phyloP scores from a whole-genome alignment of 139 green algal species.

The Chlamydomonas eustigma region DNA sequence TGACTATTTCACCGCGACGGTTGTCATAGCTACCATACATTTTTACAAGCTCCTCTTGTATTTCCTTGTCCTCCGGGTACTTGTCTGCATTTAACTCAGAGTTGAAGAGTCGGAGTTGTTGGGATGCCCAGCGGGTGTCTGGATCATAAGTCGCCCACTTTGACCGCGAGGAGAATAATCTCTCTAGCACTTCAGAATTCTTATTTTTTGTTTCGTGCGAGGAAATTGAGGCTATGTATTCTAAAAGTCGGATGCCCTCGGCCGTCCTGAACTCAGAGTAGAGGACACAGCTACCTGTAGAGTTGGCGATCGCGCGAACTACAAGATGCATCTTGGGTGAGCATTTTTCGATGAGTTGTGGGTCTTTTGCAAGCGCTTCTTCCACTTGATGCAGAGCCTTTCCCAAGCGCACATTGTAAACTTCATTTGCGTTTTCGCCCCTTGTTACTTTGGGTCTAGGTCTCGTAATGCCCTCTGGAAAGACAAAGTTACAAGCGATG shows the following conservation, averaged over 20 bases:
- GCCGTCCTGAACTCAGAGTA: conserved; percentile 14
- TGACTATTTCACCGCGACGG: no score
- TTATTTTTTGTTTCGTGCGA: background rate
- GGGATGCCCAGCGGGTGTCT: no score
- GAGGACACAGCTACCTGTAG: background rate
- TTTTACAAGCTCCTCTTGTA: no score
- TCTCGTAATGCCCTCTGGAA: background rate
- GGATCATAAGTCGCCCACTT: no score
- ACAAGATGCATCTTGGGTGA: background rate
- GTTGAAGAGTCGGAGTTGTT: no score
- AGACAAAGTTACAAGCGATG: conserved; percentile 15
- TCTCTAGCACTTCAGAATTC: no score
- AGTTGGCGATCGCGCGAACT: background rate
- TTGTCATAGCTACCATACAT: no score
- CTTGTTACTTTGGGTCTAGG: background rate
- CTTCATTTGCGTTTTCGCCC: background rate
- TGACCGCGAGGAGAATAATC: no score
- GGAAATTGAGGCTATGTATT: background rate
- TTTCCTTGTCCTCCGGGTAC: no score
- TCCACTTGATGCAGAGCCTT: background rate
- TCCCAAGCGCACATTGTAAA: background rate
- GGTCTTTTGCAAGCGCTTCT: background rate
- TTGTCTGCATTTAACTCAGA: no score
- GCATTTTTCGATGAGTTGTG: background rate
- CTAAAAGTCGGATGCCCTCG: conserved; percentile 2